These are phyloP conservation scores for Acer saccharum DNA, from an alignment of 345 rosid species.

Conservation along the genomic window DNA sequence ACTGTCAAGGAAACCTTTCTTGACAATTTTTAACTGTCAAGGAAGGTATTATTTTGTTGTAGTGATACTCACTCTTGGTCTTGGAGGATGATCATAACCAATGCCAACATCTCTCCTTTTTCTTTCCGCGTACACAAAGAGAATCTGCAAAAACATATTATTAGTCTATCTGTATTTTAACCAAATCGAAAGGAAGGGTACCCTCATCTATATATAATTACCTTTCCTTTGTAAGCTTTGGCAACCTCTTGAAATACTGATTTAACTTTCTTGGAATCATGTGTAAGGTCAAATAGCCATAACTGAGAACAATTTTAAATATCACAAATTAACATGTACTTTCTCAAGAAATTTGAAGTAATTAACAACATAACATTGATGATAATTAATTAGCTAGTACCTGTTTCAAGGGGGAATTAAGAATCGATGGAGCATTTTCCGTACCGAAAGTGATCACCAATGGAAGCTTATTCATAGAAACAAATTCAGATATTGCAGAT, in stretches of 20 bases:
- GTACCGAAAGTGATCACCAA: neutral
- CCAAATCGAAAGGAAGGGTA: neutral
- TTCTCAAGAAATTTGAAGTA: neutral
- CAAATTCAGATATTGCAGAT: neutral
- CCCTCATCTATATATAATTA: neutral
- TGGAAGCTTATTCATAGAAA: slow-evolving; percentile 4
- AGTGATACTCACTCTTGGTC: no score
- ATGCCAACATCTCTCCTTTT: no score
- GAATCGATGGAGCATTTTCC: neutral
- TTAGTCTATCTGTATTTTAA: neutral
- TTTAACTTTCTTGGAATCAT: neutral
- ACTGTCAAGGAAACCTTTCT: no score
- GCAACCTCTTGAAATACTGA: slow-evolving; percentile 5
- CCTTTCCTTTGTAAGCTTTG: slow-evolving; percentile 15
- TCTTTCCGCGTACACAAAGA: neutral
- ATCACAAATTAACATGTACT: neutral
- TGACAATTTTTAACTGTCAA: no score
- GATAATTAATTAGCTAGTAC: neutral
- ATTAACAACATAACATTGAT: no score
- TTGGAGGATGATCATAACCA: no score
- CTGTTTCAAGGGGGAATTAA: neutral
- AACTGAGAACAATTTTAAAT: neutral
- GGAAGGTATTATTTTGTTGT: no score
- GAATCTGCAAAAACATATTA: neutral
- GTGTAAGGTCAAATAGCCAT: slow-evolving; percentile 1